phyloP scores from a whole-genome alignment of 495 filamentous ascomycete species.

The Bryoglossum gracile region DNA sequence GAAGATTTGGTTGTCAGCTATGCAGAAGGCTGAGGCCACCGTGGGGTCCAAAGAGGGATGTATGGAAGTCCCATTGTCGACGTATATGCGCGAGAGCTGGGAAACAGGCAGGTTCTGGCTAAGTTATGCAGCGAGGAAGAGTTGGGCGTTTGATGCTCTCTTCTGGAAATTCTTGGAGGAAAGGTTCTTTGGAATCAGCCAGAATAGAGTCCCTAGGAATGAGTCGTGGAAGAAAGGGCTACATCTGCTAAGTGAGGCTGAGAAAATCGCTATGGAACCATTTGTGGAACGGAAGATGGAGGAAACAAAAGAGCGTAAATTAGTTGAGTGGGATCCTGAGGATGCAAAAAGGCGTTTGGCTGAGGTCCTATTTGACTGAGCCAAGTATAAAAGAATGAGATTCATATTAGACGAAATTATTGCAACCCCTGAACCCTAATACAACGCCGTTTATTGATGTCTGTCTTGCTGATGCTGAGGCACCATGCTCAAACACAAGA shows the following conservation, averaged over 20 bases:
- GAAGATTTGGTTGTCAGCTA: conserved; percentile 24
- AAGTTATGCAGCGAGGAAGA: conserved; percentile 12
- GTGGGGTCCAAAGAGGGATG: neutral
- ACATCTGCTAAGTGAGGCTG: neutral
- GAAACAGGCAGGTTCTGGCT: conserved; percentile 18
- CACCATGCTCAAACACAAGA: neutral
- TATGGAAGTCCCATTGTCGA: conserved; percentile 10
- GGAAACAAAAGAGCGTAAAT: neutral
- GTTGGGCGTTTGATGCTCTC: conserved; percentile 14
- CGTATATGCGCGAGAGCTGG: conserved; percentile 29
- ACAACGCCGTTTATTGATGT: neutral
- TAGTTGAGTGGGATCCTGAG: neutral
- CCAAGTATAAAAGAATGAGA: too few relatives aligned
- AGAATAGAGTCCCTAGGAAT: conserved; percentile 3
- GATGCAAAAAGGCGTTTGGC: neutral
- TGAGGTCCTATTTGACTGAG: neutral
- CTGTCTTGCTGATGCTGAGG: neutral
- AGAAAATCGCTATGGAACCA: neutral
- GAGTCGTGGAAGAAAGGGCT: neutral
- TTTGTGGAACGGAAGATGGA: neutral
- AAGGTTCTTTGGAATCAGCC: conserved; percentile 14
- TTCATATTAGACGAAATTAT: too few relatives aligned
- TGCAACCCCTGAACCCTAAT: too few relatives aligned
- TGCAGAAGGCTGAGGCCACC: conserved; percentile 25
- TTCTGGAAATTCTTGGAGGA: conserved; percentile 16